phyloP scores from a whole-genome alignment of 768 basidiomycete species.

The Termitomyces sp. region DNA sequence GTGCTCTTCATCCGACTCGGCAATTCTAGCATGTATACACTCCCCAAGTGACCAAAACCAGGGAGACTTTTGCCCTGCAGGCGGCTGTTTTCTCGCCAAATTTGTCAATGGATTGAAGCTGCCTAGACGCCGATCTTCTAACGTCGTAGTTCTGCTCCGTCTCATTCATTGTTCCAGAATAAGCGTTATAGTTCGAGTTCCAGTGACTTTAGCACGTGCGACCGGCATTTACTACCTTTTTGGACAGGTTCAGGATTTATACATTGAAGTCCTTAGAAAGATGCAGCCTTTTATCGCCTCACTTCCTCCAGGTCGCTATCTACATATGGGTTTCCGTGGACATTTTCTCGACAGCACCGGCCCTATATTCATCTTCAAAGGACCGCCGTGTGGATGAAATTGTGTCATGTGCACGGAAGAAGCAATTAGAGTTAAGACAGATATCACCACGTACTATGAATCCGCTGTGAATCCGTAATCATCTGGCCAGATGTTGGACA shows the following conservation, averaged over 20 bases:
- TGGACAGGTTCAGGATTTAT: neutral
- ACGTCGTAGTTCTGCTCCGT: neutral
- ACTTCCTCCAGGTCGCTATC: neutral
- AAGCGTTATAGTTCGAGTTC: neutral
- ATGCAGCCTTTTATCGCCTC: neutral
- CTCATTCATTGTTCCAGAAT: neutral
- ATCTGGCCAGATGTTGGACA: neutral
- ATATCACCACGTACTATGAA: neutral
- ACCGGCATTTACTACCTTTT: neutral
- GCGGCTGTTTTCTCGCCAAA: neutral
- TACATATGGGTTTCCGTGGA: constrained; percentile 2
- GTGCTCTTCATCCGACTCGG: neutral
- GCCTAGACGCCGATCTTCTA: neutral
- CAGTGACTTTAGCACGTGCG: neutral
- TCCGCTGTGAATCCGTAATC: neutral
- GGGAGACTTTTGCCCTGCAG: neutral
- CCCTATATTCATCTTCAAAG: neutral
- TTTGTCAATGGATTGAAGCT: neutral
- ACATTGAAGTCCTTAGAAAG: neutral
- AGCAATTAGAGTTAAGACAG: neutral
- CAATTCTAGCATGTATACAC: neutral
- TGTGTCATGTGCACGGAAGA: constrained; percentile 4
- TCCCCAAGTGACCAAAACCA: neutral
- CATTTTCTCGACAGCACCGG: neutral
- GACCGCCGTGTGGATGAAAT: neutral